Percentiles rank a stretch among this genome's conserved stretches.
Conservation (phyloP, 495 filamentous ascomycete genomes). For the Penicillium egyptiacum region DNA sequence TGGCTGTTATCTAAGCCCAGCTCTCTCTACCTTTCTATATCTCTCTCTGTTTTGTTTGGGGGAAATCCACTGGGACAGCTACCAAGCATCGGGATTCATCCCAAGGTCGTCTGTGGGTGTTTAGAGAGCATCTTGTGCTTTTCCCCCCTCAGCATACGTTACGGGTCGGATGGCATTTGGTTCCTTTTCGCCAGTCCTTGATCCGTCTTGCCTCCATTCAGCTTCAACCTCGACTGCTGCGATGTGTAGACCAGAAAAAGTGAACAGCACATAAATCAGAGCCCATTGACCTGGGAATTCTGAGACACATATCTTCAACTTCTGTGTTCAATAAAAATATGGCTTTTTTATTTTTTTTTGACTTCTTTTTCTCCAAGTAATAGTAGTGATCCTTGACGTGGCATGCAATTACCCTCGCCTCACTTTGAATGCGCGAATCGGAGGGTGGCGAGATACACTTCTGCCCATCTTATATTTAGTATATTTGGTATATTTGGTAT, state of each 20-base stretch:
- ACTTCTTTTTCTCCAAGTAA: conserved; percentile 4
- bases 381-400: background rate
- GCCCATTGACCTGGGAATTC: conserved; percentile 15
- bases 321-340: conserved; percentile 24
- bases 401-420: conserved; percentile 13
- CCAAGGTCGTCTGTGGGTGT: conserved; percentile 4
- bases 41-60: conserved; percentile 14
- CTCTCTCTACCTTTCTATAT: conserved; percentile 12
- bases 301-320: conserved; percentile 25
- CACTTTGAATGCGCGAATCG: conserved; percentile 14
- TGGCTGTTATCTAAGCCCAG: conserved; percentile 8
- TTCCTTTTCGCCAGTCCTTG: conserved; percentile 38
- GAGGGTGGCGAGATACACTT: conserved; percentile 7
- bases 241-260: conserved; percentile 33
- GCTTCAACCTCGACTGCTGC: conserved; percentile 23
- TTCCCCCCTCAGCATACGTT: conserved; percentile 22
- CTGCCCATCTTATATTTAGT: conserved; percentile 10
- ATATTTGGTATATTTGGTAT: too few species aligned
- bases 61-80: conserved; percentile 1
- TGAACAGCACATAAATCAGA: conserved; percentile 30
- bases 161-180: conserved; percentile 38
- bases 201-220: conserved; percentile 24
- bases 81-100: conserved; percentile 14
- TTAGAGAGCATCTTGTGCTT: conserved; percentile 4
- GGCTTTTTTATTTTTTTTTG: conserved; percentile 18